Percentiles rank a stretch among this genome's conserved stretches.
Evolutionary conservation across 768 basidiomycete species (phyloP).

Genomic region (Candolleomyces aberdarensis): DNA sequence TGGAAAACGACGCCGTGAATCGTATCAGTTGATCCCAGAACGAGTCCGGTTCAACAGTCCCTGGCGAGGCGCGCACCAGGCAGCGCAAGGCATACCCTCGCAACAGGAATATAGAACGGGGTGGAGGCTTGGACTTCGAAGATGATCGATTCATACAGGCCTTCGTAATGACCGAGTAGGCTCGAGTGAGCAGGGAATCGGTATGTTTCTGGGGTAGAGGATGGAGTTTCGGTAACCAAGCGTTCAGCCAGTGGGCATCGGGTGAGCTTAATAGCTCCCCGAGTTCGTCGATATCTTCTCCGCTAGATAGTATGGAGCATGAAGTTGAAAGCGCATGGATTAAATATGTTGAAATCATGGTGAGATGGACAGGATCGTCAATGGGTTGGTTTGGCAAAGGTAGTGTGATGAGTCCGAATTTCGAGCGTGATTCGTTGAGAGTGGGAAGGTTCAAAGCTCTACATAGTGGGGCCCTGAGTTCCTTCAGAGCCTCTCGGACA

Average conservation of each 20-base stretch:
- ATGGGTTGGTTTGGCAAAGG: constrained; percentile 34
- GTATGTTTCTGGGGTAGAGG: constrained; percentile 48
- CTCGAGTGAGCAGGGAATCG: constrained; percentile 57
- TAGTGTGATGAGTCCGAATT: constrained; percentile 19
- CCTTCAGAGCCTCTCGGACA: constrained; percentile 42
- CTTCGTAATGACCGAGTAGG: constrained; percentile 54
- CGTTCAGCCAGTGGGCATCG: constrained; percentile 35
- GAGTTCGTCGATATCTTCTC: constrained; percentile 16
- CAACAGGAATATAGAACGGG: constrained; percentile 26
- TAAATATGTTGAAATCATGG: constrained; percentile 59
- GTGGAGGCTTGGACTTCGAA: constrained; percentile 12
- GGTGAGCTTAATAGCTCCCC: constrained; percentile 15
- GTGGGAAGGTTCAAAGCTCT: constrained; percentile 22
- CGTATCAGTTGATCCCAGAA: constrained; percentile 73
- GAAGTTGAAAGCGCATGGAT: constrained; percentile 44
- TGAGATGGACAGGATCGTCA: constrained; percentile 37
- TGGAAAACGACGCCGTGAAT: constrained; percentile 44
- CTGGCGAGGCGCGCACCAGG: constrained; percentile 42
- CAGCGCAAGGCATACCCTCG: constrained; percentile 48
- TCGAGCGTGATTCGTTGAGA: constrained; percentile 4
- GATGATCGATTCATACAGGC: constrained; percentile 20
- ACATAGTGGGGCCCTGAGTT: constrained; percentile 44
- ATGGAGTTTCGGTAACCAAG: constrained; percentile 49
- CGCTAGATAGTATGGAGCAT: not conserved
- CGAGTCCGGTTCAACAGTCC: constrained; percentile 45